phyloP scores from a whole-genome alignment of 306 rosid genomes.

The Acacia acuminata region DNA sequence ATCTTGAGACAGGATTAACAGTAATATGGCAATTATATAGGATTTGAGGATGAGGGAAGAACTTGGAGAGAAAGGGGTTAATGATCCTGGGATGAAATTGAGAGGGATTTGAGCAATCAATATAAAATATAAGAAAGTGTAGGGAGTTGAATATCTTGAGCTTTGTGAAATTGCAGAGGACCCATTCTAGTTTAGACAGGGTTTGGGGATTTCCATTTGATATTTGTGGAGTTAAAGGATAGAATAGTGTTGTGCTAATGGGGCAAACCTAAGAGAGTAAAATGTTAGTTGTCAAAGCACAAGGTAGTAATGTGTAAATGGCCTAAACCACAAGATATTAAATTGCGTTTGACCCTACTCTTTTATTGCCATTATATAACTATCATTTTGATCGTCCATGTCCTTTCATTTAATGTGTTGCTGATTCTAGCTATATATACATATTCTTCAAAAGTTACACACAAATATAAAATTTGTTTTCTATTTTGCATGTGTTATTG shows the following conservation, averaged over 20 bases:
- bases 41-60: not conserved
- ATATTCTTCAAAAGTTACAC: not conserved
- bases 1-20: not conserved
- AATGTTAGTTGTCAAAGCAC: not conserved
- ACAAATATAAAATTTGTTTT: not conserved
- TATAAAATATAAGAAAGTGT: not conserved
- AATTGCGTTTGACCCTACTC: not conserved
- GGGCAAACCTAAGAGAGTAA: not conserved
- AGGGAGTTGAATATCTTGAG: not conserved
- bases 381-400: not conserved
- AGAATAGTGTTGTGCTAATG: not conserved
- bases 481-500: not conserved
- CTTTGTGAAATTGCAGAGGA: not conserved
- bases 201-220: not conserved
- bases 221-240: not conserved
- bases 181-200: not conserved
- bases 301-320: not conserved
- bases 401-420: not conserved
- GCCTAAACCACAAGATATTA: not conserved
- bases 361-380: not conserved
- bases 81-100: not conserved
- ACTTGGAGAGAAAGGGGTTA: not conserved
- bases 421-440: not conserved
- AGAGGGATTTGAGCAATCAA: not conserved
- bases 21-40: not conserved